Percentiles rank a stretch among this genome's conserved stretches.
Conservation (phyloP, 495 filamentous ascomycete genomes). For the Xylaria cubensis region DNA sequence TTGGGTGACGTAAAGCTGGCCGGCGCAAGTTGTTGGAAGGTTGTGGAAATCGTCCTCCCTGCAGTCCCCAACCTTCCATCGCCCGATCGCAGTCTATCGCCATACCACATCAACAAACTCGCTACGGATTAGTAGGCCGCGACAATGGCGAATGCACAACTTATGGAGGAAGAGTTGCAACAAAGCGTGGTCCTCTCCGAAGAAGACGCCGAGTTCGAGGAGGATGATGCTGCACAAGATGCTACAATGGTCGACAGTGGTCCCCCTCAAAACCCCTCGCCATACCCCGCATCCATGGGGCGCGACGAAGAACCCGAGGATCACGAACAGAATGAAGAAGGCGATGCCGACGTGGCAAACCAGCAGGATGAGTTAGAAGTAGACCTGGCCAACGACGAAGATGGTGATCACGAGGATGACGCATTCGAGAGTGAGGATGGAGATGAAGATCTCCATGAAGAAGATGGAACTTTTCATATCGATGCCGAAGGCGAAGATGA, state of each 20-base stretch:
- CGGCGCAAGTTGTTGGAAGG: conserved; percentile 30
- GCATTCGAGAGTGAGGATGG: conserved; percentile 46
- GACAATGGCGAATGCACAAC: conserved; percentile 55
- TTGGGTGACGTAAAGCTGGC: conserved; percentile 35
- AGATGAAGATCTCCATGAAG: conserved; percentile 54
- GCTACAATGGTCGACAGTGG: background rate
- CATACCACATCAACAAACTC: background rate
- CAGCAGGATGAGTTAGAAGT: conserved; percentile 37
- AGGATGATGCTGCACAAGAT: conserved; percentile 25
- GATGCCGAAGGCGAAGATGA: conserved; percentile 48
- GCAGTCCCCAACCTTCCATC: conserved; percentile 5
- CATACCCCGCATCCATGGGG: background rate
- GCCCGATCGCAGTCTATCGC: background rate
- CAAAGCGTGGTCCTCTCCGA: conserved; percentile 56
- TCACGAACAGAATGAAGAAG: conserved; percentile 55
- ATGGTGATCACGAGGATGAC: conserved; percentile 41
- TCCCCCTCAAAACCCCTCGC: background rate
- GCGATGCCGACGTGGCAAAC: conserved; percentile 45
- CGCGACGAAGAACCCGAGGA: conserved; percentile 53
- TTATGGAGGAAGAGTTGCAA: conserved; percentile 59
- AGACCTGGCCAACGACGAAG: background rate
- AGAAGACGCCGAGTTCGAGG: conserved; percentile 47
- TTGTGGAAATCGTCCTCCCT: conserved; percentile 25
- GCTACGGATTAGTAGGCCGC: background rate
- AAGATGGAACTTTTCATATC: conserved; percentile 42